Base-by-base conservation (phyloP, 352 stramenopile genomes). In the Phytophthora europaea region DNA sequence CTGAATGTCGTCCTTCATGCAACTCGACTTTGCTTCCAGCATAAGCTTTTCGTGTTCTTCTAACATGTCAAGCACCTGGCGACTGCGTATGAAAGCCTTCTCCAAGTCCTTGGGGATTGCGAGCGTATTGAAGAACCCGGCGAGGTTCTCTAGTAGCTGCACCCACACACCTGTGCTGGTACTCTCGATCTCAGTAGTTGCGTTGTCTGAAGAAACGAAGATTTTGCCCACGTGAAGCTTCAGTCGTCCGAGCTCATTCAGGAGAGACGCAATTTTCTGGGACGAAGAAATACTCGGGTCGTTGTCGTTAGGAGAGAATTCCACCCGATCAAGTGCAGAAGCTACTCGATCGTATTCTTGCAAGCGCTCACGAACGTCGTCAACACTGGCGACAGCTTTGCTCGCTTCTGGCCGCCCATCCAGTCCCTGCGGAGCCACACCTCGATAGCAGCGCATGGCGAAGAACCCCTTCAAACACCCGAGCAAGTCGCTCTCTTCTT, bases 401-500 rank as follows among this genome's bases (percentile, higher is more conserved):
- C 23, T 53, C 23, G 59, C 33, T 40, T 70, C 45, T 40, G 54
- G 18, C 23, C n/a, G 26, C 5, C 55, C 56, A 33, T 64, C 57
- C 15, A 20, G 12, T n/a, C 40, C 63, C 48, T 55, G 33, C 34
- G 36, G 45, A n/a, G 53, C 53, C 45, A 72, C n/a, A 26, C 59
- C 55, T 66, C 54, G 22, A 38, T 69, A 59, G 43, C 76, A 89
- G 10, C 76, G 70, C 55, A 89, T 71, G 2, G 61, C 70, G 26
- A 87, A 81, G 7, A 78, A 67, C 6, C 50, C 59, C 52, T 81
- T 83, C n/a, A 89, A 54, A 7, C 65, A 80, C 15, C 65, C 61
- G 10, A 89, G 54, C 15, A 89, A 45, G 45, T 88, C 81, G 7
- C 59, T 57, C 6, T 89, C 79, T 4, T 76, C 61, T 8, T 67